Evolutionary conservation across 164 flowering plant species (phyloP), one percentile per base, ranked within the genome.

Genomic region (Umbellularia californica): DNA sequence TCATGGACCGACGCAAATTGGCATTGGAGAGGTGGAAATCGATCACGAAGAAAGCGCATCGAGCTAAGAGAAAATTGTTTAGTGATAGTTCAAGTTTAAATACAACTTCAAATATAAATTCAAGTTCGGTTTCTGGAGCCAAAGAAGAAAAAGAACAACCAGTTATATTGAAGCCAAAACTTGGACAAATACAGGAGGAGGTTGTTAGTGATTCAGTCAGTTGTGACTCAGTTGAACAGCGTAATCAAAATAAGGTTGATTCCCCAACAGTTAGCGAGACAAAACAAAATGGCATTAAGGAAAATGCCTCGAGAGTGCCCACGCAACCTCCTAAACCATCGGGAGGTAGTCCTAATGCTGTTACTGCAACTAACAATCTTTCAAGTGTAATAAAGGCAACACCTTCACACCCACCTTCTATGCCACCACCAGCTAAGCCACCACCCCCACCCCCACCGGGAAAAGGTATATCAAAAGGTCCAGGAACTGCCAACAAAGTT

Each of bases 361-460:
- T 41, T 41, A 41, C 78, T 72, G 22, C 83, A 74, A 80, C 76
- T 7, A 7, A 11, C 47, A 41, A 41, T 72, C 74, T 82, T 73
- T 33, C 86, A 24, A 65, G 76, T 73, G 88, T 87, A 27, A 66
- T 77, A 22, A 83, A 88, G 58, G 74, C 85, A n/a, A 82, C 84
- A 12, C 89, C 88, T 41, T 87, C 92, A 24, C 82, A 78, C 50
- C 87, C 86, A 75, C 90, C 92, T 1, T 30, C 70, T 58, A 52
- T 25, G 17, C 78, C 78, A 24, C 78, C 78, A 62, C 73, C 69
- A 5, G 74, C 78, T 41, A 70, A 62, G 63, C 92, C 97, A 60
- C 97, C 97, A 64, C 88, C 82, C 3, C 97, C 97, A 55, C 98
- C 98, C 13, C 96, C 96, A 52, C 97, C 90, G 24, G 95, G 94